Evolutionary conservation across 2,329 filamentous ascomycete genomes (phyloP), one percentile per base, ranked within the genome.

Genomic region (Periglandula ipomoeae): DNA sequence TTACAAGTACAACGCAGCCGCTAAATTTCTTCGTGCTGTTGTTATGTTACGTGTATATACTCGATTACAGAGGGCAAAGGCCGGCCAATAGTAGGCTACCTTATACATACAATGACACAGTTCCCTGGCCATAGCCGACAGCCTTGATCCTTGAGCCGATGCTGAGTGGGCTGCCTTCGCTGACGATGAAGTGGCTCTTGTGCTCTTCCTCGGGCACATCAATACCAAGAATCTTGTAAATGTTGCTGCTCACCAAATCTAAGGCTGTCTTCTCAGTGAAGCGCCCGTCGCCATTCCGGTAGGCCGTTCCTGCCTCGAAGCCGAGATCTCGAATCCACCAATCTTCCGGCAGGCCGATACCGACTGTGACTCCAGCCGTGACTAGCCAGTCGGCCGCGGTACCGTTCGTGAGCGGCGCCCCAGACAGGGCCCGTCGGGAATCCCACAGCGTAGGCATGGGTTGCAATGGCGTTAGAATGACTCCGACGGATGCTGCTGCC

Each of bases 391-490:
- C 79, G 4, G 82, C 66, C 0, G 73, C 73, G 1, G 82, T 85
- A 23, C 81, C 80, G 55, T 84, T 82, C 1, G 81, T 82, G 0
- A 85, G 69, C 1, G 82, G 82, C 5, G 82, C 81, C 1, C 82
- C 82, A 0, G 79, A 75, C 10, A 85, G 67, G 0, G 78, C 74
- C 2, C 81, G 75, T 0, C 79, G 75, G 61, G 82, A 69, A 52
- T 84, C 80, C 82, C 82, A 86, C 0, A 59, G 62, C 3, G 59
- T 61, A 2, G 73, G 70, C 56, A 76, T 79, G 0, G 78, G 73
- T 53, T 79, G 74, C 11, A 82, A 61, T 1, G 81, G 81, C 0
- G 75, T 70, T 2, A 86, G 71, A 23, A 85, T 73, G 19, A 86
- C 77, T 50, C 76, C 72, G 0, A 82, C 76, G 1, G 68, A 55